Evolutionary conservation across 345 rosid genomes (phyloP).

Genomic region (Hibiscus tridactylites): DNA sequence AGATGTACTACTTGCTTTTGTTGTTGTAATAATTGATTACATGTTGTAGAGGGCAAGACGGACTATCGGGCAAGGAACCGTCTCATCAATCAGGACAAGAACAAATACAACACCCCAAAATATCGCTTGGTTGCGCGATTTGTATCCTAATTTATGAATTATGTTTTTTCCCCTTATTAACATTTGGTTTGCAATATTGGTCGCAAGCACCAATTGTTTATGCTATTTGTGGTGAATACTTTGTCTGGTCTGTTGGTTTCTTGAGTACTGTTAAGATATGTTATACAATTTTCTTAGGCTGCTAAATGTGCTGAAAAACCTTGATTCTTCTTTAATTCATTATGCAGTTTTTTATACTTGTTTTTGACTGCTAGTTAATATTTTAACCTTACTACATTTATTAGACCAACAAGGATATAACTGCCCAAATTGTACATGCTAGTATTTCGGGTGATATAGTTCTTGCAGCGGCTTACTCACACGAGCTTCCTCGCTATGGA

Average conservation of each 20-base stretch:
- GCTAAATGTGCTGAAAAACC: not conserved
- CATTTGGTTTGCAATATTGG: not conserved
- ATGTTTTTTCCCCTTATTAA: not conserved
- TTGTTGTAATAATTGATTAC: not conserved
- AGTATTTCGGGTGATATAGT: slow-evolving; percentile 56
- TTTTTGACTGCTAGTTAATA: not conserved
- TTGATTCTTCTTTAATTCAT: not conserved
- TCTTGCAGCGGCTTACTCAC: slow-evolving; percentile 58
- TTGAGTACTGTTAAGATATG: not conserved
- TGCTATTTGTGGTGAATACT: not conserved
- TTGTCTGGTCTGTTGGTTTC: not conserved
- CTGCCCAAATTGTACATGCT: slow-evolving; percentile 45
- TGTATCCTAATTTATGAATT: slow-evolving; percentile 22
- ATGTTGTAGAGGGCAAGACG: slow-evolving; percentile 51
- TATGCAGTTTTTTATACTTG: not conserved
- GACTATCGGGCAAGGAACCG: slow-evolving; percentile 67
- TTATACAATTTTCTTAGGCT: not conserved
- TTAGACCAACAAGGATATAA: slow-evolving; percentile 55
- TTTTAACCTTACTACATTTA: not conserved
- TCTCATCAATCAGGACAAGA: slow-evolving; percentile 64
- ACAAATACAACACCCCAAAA: slow-evolving; percentile 66
- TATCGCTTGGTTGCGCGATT: slow-evolving; percentile 65
- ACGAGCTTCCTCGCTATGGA: slow-evolving; percentile 58
- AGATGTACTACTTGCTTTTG: not conserved
- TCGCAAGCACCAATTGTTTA: not conserved